These are phyloP conservation scores for Pyrenopolyporus hunteri DNA, from an alignment of 495 filamentous ascomycete genomes.

Conservation along the genomic window DNA sequence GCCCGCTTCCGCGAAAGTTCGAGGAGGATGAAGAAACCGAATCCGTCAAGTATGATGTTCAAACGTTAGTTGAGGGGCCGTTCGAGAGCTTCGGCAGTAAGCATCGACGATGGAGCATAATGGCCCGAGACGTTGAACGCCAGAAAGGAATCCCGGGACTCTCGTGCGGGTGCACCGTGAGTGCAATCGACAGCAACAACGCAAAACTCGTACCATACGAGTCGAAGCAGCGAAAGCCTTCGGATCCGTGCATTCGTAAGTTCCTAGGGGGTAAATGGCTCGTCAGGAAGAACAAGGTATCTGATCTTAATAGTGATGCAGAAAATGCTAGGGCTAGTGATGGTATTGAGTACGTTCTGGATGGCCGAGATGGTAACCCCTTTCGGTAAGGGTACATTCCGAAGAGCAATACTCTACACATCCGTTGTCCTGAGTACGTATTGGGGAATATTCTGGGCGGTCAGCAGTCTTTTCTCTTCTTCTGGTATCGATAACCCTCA, in stretches of 20 bases:
- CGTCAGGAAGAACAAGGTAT: conserved; percentile 46
- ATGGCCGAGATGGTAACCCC: conserved; percentile 39
- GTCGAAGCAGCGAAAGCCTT: conserved; percentile 58
- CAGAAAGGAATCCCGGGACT: conserved; percentile 43
- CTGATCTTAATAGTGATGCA: conserved; percentile 39
- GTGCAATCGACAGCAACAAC: conserved; percentile 57
- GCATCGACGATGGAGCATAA: conserved; percentile 39
- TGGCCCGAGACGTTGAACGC: conserved; percentile 35
- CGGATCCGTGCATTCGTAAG: conserved; percentile 57
- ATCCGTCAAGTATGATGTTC: background rate
- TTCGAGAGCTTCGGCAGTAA: conserved; percentile 44
- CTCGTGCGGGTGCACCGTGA: conserved; percentile 53
- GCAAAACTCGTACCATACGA: conserved; percentile 58
- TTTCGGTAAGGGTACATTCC: conserved; percentile 21
- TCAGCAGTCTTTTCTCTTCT: conserved; percentile 2
- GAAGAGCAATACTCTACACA: conserved; percentile 18
- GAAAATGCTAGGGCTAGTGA: conserved; percentile 34
- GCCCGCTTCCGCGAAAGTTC: conserved; percentile 3
- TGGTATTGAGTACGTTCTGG: conserved; percentile 39
- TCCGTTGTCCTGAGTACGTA: background rate
- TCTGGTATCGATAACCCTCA: conserved; percentile 15
- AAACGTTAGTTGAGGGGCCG: background rate
- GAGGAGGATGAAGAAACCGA: conserved; percentile 2
- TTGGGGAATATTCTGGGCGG: conserved; percentile 13
- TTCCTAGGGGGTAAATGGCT: conserved; percentile 58